These are phyloP conservation scores for Pyracantha coccinea DNA, from an alignment of 331 rosid species.

Conservation along the genomic window DNA sequence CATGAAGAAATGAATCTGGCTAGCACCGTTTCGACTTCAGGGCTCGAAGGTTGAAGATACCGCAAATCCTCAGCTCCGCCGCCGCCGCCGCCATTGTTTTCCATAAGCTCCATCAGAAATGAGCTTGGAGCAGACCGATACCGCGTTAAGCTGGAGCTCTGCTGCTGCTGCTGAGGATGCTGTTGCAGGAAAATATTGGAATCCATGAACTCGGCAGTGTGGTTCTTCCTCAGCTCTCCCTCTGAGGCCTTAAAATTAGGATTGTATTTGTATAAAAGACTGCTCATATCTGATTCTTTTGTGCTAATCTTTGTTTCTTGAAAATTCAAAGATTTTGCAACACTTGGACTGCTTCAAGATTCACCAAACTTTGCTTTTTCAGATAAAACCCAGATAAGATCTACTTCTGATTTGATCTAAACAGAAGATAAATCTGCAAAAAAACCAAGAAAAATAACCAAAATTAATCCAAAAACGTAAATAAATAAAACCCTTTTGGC, in stretches of 20 bases:
- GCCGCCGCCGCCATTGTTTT: slow-evolving; percentile 14
- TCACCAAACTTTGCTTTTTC: neutral
- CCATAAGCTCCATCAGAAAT: slow-evolving; percentile 24
- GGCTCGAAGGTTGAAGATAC: slow-evolving; percentile 35
- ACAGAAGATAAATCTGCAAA: slow-evolving; percentile 14
- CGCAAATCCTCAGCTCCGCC: slow-evolving; percentile 27
- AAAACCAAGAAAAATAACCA: neutral
- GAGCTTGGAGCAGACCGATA: slow-evolving; percentile 60
- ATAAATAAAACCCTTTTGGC: neutral
- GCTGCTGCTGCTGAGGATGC: slow-evolving; percentile 15
- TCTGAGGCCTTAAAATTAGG: slow-evolving; percentile 28
- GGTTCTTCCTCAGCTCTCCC: slow-evolving; percentile 41
- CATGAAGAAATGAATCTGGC: slow-evolving; percentile 36
- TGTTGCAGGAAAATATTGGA: slow-evolving; percentile 14
- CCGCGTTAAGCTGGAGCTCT: slow-evolving; percentile 32
- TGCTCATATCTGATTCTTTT: slow-evolving; percentile 2
- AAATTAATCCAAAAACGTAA: neutral
- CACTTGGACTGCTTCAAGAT: neutral
- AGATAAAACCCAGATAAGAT: slow-evolving; percentile 2
- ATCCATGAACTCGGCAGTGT: slow-evolving; percentile 43
- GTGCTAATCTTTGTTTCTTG: neutral
- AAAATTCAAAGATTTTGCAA: neutral
- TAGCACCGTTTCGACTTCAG: slow-evolving; percentile 49
- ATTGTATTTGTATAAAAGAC: slow-evolving; percentile 44
- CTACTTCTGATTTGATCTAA: neutral